Base-by-base conservation (phyloP, 2,329 filamentous ascomycete species). In the Epichloe sp. region DNA sequence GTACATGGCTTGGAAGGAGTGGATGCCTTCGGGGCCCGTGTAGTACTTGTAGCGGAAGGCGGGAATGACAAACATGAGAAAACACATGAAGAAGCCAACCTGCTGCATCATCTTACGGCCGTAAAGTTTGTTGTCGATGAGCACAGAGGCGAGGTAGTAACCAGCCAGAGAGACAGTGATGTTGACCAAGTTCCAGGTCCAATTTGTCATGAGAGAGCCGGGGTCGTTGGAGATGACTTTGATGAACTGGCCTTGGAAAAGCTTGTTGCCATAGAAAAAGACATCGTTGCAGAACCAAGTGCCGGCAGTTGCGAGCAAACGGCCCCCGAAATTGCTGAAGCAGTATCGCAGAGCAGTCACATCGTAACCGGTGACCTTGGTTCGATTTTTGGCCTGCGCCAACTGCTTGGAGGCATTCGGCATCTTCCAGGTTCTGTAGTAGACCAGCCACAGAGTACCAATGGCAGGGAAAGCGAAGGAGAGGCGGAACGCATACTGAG, bases 221-320 rank as follows among this genome's bases (percentile, higher is more conserved):
- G 80, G 78, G 57, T 77, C 70, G 49, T 81, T 76, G 50, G 83
- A 86, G 58, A 96, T 83, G 63, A 93, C 85, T 35, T 73, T 74
- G 70, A 96, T 95, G 71, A 96, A 96, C 65, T 91, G 80, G 55
- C 79, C 80, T 71, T 95, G 90, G 79, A 96, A 96, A 50, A 96
- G 83, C 78, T 95, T 96, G 83, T 95, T 96, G 60, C 91, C 91
- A 73, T 97, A 97, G 76, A 97, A 97, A 78, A 97, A 96, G 58
- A 97, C 85, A 63, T 97, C 91, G 68, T 97, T 97, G 72, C 84
- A 87, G 70, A 91, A 97, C 91, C 91, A 97, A 37, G 83, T 80
- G 52, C 86, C 86, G 11, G 90, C 83, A 19, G 91, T 96, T 47
- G 91, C 91, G 19, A 95, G 63, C 23, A 97, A 71, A 59, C 91